Base-by-base conservation (phyloP, 352 stramenopile species). In the Globisporangium cystogenes region DNA sequence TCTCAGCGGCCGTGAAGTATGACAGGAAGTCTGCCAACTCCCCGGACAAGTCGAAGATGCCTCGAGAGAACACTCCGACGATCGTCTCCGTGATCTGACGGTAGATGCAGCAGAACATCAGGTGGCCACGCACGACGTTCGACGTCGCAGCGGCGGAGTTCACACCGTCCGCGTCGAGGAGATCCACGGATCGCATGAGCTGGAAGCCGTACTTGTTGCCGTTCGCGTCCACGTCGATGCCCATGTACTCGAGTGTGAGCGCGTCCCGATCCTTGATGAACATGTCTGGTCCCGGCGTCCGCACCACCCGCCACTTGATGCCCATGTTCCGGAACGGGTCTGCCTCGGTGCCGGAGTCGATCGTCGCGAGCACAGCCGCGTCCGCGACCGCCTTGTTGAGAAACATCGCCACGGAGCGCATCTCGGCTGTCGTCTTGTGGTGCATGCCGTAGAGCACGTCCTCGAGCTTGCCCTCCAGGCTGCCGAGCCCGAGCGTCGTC, bases 241-340 rank as follows among this genome's bases (percentile, higher is more conserved):
- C 76, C 37, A 72, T 72, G 42, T 64, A 65, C 52, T 87, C 76
- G 16, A 87, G 71, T 3, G 60, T 67, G 43, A 74, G 69, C 8
- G 71, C 40, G 44, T 85, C 76, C 1, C 76, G 76, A n/a, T 71
- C 69, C 27, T 84, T 64, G 0, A 87, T 73, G 37, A 74, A 47
- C 10, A 64, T 61, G 1, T 54, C 57, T 1, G 67, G 64, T 0
- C 58, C 60, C 0, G 75, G 58, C 0, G 62, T 65, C 42, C 68
- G 42, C 0, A 54, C 53, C 7, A 72, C 33, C 15, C n/a, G 65
- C 74, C 74, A 83, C 43, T 83, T 83, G 36, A 86, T 51, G 10
- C 67, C 70, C 10, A 76, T 26, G 41, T 68, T 82, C 26, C 72
- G 65, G 41, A 83, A 68, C 20, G 70, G 74, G 18, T 82, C 62